Evolutionary conservation across 2,329 filamentous ascomycete genomes (phyloP).

Genomic region (Hymenoscyphus infarciens): DNA sequence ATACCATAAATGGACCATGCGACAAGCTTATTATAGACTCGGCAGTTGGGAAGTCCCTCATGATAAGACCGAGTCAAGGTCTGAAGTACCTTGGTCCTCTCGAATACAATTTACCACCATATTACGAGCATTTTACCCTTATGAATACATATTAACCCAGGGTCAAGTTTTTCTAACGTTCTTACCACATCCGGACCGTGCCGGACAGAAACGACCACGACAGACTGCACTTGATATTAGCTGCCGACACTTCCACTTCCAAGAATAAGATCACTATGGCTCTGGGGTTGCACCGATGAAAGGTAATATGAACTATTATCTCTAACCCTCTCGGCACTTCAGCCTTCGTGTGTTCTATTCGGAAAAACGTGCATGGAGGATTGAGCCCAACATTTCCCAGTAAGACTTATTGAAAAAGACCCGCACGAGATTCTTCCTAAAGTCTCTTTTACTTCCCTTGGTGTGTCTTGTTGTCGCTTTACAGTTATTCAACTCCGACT

Average conservation of each 20-base stretch:
- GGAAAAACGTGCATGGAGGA: background rate
- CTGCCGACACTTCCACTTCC: background rate
- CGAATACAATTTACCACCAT: background rate
- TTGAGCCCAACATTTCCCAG: background rate
- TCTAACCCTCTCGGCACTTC: background rate
- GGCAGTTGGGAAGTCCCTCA: background rate
- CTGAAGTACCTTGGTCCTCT: background rate
- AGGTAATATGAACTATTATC: background rate
- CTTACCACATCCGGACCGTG: background rate
- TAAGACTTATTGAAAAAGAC: conserved; percentile 8
- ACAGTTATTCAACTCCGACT: background rate
- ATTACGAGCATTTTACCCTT: background rate
- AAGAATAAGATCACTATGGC: background rate
- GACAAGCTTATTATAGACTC: background rate
- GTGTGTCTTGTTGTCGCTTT: background rate
- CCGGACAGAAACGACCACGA: background rate
- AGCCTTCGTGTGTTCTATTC: background rate
- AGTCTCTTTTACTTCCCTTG: background rate
- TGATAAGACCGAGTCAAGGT: background rate
- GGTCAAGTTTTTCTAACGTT: background rate
- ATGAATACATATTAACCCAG: background rate
- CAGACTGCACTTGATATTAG: background rate
- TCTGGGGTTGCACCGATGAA: background rate
- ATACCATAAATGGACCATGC: background rate
- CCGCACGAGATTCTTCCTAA: background rate